Percentiles rank a stretch among this genome's conserved stretches.
These are phyloP conservation scores for Gossypium lobatum DNA, from an alignment of 441 rosid species.

Conservation along the genomic window DNA sequence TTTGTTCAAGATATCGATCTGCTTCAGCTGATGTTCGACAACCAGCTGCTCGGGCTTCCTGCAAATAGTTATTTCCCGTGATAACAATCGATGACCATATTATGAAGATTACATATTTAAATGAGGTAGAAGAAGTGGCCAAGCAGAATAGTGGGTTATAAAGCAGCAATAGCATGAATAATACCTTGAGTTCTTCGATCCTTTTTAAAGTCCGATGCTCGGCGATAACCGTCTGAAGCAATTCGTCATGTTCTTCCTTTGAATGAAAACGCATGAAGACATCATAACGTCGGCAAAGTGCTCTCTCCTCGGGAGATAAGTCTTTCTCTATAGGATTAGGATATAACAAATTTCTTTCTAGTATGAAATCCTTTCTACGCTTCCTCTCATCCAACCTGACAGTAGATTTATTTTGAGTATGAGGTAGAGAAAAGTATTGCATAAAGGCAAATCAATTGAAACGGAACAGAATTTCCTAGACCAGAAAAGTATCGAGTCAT, in stretches of 20 bases:
- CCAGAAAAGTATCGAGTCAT: neutral
- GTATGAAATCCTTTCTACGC: conserved; percentile 80
- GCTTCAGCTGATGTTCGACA: conserved; percentile 83
- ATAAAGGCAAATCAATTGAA: neutral
- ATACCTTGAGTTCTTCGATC: conserved; percentile 77
- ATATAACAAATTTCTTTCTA: conserved; percentile 72
- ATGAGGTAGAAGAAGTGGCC: neutral
- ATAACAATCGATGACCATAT: neutral
- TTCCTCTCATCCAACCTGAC: conserved; percentile 93
- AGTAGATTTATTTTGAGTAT: conserved; percentile 13
- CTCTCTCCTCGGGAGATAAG: conserved; percentile 71
- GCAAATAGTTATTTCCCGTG: conserved; percentile 14
- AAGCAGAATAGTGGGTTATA: neutral
- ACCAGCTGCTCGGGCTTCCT: conserved; percentile 93
- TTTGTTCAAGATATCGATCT: conserved; percentile 57
- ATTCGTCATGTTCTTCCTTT: conserved; percentile 87
- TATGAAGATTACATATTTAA: neutral
- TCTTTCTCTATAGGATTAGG: conserved; percentile 72
- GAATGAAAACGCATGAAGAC: conserved; percentile 88
- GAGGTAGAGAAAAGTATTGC: neutral
- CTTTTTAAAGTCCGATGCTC: conserved; percentile 74
- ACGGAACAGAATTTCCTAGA: neutral
- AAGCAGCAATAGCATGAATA: conserved; percentile 1
- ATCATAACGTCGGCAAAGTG: conserved; percentile 60
- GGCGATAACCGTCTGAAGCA: conserved; percentile 59